Evolutionary conservation across 2,329 filamentous ascomycete genomes (phyloP), one percentile per base, ranked within the genome.

Genomic region (Cladosporium oxysporum): DNA sequence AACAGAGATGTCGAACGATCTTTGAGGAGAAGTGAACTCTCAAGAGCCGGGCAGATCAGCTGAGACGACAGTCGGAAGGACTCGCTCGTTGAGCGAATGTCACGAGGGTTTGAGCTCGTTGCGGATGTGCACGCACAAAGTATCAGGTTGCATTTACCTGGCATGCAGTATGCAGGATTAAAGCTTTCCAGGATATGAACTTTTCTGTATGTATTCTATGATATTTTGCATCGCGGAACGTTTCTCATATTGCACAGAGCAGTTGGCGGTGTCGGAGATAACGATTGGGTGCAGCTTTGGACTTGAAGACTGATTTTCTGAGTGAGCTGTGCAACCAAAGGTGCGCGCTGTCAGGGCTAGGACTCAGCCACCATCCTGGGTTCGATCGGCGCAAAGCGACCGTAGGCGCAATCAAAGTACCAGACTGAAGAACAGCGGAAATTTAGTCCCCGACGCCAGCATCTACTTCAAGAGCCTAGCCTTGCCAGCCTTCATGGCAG

Each of bases 401-500:
- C n/a, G n/a, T 16, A 5, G 7, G 8, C 10, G 10, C 0, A 16
- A 10, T 10, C 41, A 23, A 10, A 11, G 41, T n/a, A 5, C 8
- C 41, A 5, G n/a, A 47, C n/a, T 21, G n/a, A 11, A 14, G 0
- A 5, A 2, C n/a, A 21, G n/a, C 10, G n/a, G 3, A 47, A 2
- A 47, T 12, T 21, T 1, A 2, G n/a, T 23, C 6, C 8, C n/a
- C 11, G 6, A 4, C 49, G 16, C 5, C 23, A 29, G 14, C 58
- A 31, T 23, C 41, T 62, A 62, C 31, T 53, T 41, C n/a, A 57
- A 33, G 12, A 65, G 44, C 28, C 44, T 33, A 10, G 64, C 53
- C 69, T 77, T 77, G 53, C 71, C 74, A 23, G 69, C 73, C 35
- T 76, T 76, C 74, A 79, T 80, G 68, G 79, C 82, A 28, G 83